Percentiles rank a stretch among this genome's conserved stretches.
phyloP scores from a whole-genome alignment of 495 filamentous ascomycete genomes.

The Venustampulla echinocandica region DNA sequence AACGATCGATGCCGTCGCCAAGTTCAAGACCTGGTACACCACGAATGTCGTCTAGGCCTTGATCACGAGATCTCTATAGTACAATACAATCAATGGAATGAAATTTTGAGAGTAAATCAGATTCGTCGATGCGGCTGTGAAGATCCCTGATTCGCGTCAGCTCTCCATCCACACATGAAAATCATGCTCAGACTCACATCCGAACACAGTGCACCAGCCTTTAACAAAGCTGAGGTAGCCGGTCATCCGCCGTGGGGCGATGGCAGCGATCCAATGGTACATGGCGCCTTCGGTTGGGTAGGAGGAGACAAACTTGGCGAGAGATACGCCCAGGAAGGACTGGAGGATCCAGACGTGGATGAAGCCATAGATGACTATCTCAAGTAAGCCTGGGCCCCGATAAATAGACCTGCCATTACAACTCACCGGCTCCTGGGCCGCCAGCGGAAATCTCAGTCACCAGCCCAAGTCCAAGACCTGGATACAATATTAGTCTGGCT shows the following conservation, averaged over 20 bases:
- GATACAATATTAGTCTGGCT: too few relatives aligned
- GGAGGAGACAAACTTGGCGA: background rate
- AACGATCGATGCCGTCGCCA: slow-evolving; percentile 4
- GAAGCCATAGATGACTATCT: slow-evolving; percentile 34
- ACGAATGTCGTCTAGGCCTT: slow-evolving; percentile 48
- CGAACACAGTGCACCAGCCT: slow-evolving; percentile 34
- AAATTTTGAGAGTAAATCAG: slow-evolving; percentile 31
- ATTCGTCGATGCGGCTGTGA: slow-evolving; percentile 35
- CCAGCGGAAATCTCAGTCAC: slow-evolving; percentile 34
- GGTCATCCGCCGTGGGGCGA: slow-evolving; percentile 24
- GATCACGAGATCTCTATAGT: slow-evolving; percentile 31
- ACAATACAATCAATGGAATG: slow-evolving; percentile 31
- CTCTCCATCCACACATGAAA: background rate
- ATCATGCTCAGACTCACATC: slow-evolving; percentile 24
- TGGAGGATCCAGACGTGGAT: background rate
- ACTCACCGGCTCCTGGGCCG: slow-evolving; percentile 31
- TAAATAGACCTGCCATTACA: too few relatives aligned
- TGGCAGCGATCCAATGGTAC: slow-evolving; percentile 5
- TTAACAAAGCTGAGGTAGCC: slow-evolving; percentile 33
- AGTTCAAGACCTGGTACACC: slow-evolving; percentile 34
- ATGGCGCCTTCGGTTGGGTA: slow-evolving; percentile 4
- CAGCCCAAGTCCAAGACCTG: slow-evolving; percentile 34
- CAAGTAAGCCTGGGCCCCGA: background rate
- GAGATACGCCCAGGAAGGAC: background rate
- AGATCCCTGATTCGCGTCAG: slow-evolving; percentile 25